Percentiles rank a stretch among this genome's conserved stretches.
These are phyloP conservation scores for Thielaviopsis musarum DNA, from an alignment of 2,329 filamentous ascomycete species.

Conservation along the genomic window DNA sequence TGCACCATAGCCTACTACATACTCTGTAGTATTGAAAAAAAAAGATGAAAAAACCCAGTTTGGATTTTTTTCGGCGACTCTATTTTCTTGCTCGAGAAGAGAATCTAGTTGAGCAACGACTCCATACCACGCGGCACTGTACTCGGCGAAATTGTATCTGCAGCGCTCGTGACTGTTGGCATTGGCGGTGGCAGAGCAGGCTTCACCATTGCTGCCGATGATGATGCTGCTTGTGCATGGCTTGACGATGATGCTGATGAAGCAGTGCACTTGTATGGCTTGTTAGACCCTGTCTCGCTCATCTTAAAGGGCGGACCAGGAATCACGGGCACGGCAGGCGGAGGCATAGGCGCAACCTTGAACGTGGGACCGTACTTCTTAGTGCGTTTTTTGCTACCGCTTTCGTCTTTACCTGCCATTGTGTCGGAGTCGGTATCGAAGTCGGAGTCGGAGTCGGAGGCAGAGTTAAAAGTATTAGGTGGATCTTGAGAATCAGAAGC, in stretches of 20 bases:
- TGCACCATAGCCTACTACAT: no score
- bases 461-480: not conserved
- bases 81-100: not conserved
- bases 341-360: constrained; percentile 11
- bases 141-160: constrained; percentile 27
- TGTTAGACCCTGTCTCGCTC: constrained; percentile 12
- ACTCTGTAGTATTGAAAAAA: not conserved
- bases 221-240: not conserved
- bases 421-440: not conserved
- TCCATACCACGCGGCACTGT: constrained; percentile 25
- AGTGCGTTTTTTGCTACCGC: constrained; percentile 4
- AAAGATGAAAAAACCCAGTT: not conserved
- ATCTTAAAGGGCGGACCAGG: constrained; percentile 11
- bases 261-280: constrained; percentile 11
- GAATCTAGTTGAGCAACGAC: constrained; percentile 4
- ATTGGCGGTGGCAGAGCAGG: not conserved
- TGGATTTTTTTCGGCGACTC: no score
- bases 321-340: constrained; percentile 10
- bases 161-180: not conserved
- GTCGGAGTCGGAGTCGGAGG: not conserved
- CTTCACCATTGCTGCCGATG: not conserved
- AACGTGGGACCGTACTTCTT: constrained; percentile 12
- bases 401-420: constrained; percentile 10
- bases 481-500: not conserved
- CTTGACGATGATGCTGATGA: not conserved